phyloP scores from a whole-genome alignment of 805 yeast species.

The Saturnispora ahearnii region DNA sequence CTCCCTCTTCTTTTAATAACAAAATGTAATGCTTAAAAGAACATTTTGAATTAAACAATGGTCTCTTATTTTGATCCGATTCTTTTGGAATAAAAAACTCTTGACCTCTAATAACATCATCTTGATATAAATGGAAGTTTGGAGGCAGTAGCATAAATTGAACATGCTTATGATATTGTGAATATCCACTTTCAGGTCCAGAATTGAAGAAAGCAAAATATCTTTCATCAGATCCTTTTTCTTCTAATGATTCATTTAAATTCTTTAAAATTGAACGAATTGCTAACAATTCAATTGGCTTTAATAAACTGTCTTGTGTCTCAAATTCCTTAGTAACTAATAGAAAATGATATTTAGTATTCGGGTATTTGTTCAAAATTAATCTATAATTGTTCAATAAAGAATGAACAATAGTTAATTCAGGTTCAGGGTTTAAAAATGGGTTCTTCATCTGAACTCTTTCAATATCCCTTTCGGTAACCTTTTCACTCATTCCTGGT shows the following conservation, averaged over 20 bases:
- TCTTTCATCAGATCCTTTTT: slow-evolving; percentile 30
- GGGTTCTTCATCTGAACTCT: slow-evolving; percentile 46
- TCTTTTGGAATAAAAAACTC: slow-evolving; percentile 49
- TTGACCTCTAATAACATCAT: slow-evolving; percentile 34
- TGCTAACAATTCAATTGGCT: slow-evolving; percentile 58
- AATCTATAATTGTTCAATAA: slow-evolving; percentile 49
- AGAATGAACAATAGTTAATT: slow-evolving; percentile 49
- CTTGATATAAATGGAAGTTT: slow-evolving; percentile 50
- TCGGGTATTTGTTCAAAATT: slow-evolving; percentile 81
- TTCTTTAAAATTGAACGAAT: slow-evolving; percentile 45
- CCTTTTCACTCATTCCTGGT: slow-evolving; percentile 29
- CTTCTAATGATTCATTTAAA: slow-evolving; percentile 32
- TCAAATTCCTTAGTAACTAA: slow-evolving; percentile 67
- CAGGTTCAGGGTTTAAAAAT: slow-evolving; percentile 72
- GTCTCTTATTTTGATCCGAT: slow-evolving; percentile 34
- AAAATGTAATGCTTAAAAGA: slow-evolving; percentile 78
- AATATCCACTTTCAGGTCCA: slow-evolving; percentile 88
- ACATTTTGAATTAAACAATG: slow-evolving; percentile 50
- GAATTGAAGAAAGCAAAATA: slow-evolving; percentile 84
- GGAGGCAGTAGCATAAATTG: slow-evolving; percentile 73
- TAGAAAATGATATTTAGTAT: slow-evolving; percentile 69
- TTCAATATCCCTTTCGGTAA: slow-evolving; percentile 28
- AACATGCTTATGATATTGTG: slow-evolving; percentile 86
- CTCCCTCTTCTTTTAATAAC: slow-evolving; percentile 40
- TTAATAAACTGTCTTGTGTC: slow-evolving; percentile 62